A percentile compares a stretch with the other conserved stretches of the same genome.
phyloP scores from a whole-genome alignment of 768 basidiomycete genomes.

The Rhodocollybia butyracea region DNA sequence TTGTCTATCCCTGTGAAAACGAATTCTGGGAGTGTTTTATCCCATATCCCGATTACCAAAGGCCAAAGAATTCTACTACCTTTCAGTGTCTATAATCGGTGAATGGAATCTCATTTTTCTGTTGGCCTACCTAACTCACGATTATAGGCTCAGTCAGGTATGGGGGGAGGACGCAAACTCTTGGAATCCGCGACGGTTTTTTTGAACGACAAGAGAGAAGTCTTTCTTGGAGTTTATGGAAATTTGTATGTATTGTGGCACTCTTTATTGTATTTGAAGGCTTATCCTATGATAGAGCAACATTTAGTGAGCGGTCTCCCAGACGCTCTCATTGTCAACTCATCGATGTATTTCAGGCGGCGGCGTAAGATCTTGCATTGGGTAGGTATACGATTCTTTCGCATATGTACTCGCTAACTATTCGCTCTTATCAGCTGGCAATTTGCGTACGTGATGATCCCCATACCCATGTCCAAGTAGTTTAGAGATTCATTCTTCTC shows the following conservation, averaged over 20 bases:
- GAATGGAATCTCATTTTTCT: neutral
- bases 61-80: constrained; percentile 33
- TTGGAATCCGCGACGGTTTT: constrained; percentile 32
- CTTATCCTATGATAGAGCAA: neutral
- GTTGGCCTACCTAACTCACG: neutral
- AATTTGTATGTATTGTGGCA: constrained; percentile 9
- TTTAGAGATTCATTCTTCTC: neutral
- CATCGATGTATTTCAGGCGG: constrained; percentile 3
- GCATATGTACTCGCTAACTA: neutral
- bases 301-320: neutral
- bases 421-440: constrained; percentile 9
- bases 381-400: constrained; percentile 6
- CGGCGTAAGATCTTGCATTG: constrained; percentile 13
- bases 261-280: neutral
- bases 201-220: constrained; percentile 16
- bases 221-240: constrained; percentile 16
- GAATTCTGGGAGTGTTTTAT: constrained; percentile 26
- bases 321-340: neutral
- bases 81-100: constrained; percentile 36
- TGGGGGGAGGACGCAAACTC: constrained; percentile 35
- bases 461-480: neutral
- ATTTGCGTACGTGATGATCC: constrained; percentile 15
- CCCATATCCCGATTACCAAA: constrained; percentile 29
- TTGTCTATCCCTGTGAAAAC: constrained; percentile 33
- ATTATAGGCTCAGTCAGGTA: constrained; percentile 20